Conservation (phyloP, 305 asterid genomes). For the Coffea humblotiana region DNA sequence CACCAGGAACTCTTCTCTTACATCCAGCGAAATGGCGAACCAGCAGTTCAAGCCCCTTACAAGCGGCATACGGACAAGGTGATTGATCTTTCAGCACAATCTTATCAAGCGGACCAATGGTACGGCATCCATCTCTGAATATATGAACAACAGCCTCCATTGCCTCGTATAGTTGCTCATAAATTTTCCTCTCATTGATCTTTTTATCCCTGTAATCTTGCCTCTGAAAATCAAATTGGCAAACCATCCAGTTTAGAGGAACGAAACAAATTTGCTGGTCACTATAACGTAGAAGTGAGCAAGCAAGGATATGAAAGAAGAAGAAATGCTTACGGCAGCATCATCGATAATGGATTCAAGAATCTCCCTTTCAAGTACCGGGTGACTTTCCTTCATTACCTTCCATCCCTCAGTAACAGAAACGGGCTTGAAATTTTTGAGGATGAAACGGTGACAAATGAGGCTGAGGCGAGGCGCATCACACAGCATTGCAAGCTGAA, state of each 20-base stretch:
- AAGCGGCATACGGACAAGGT: slow-evolving; percentile 64
- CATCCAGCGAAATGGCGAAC: slow-evolving; percentile 87
- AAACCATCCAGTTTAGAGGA: neutral
- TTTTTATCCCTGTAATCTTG: slow-evolving; percentile 53
- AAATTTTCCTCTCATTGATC: slow-evolving; percentile 48
- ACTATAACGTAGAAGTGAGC: neutral
- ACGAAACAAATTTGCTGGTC: neutral
- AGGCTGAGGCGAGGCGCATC: slow-evolving; percentile 82
- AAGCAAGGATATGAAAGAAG: neutral
- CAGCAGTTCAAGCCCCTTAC: slow-evolving; percentile 71
- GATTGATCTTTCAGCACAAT: slow-evolving; percentile 37
- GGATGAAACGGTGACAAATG: slow-evolving; percentile 65
- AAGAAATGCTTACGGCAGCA: slow-evolving; percentile 50
- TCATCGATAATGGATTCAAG: slow-evolving; percentile 43
- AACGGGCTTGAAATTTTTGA: slow-evolving; percentile 62
- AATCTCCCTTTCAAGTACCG: slow-evolving; percentile 64
- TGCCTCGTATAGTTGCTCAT: slow-evolving; percentile 71
- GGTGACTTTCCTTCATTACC: slow-evolving; percentile 87
- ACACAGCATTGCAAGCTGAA: slow-evolving; percentile 83
- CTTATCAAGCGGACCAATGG: slow-evolving; percentile 81
- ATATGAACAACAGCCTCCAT: slow-evolving; percentile 96
- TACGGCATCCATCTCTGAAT: slow-evolving; percentile 79
- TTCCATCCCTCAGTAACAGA: slow-evolving; percentile 75
- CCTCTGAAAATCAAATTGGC: slow-evolving; percentile 36
- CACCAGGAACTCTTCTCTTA: slow-evolving; percentile 65